Conservation (phyloP, 2,329 filamentous ascomycete genomes). For the Fusarium buharicum region DNA sequence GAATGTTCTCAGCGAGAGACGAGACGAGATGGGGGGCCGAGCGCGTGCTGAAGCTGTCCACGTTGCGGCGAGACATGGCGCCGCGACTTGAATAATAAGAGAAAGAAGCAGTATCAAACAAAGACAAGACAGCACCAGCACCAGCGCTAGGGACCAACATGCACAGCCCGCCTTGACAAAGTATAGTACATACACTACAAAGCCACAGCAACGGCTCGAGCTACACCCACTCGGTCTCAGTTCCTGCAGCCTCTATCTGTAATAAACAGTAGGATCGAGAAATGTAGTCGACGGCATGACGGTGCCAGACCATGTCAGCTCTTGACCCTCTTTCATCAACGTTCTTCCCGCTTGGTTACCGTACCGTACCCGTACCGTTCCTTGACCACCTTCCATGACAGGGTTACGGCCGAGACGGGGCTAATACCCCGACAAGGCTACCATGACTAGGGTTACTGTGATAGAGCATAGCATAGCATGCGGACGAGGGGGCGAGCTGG, state of each 20-base stretch:
- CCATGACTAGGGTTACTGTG: slow-evolving; percentile 37
- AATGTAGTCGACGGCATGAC: slow-evolving; percentile 23
- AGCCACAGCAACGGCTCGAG: slow-evolving; percentile 39
- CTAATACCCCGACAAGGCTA: slow-evolving; percentile 43
- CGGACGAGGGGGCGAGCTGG: slow-evolving; percentile 40
- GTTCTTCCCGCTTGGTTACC: slow-evolving; percentile 18
- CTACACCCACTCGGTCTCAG: slow-evolving; percentile 36
- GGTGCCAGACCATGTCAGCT: slow-evolving; percentile 31
- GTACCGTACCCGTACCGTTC: slow-evolving; percentile 14
- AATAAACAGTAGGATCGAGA: slow-evolving; percentile 22
- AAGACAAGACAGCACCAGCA: slow-evolving; percentile 31
- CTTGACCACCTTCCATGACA: slow-evolving; percentile 46
- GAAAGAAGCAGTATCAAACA: slow-evolving; percentile 39
- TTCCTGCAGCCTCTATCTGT: slow-evolving; percentile 36
- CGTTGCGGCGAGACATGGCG: slow-evolving; percentile 43
- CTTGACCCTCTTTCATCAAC: slow-evolving; percentile 28
- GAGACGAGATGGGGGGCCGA: slow-evolving; percentile 30
- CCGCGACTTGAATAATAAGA: slow-evolving; percentile 28
- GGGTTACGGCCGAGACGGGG: slow-evolving; percentile 45
- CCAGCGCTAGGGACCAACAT: slow-evolving; percentile 30
- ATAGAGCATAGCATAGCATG: slow-evolving; percentile 22
- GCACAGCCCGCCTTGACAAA: slow-evolving; percentile 21
- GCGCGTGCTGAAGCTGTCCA: slow-evolving; percentile 35
- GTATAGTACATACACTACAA: slow-evolving; percentile 11
- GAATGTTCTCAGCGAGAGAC: slow-evolving; percentile 28